These are phyloP conservation scores for Styphnolobium japonicum DNA, from an alignment of 306 rosid genomes.

Conservation along the genomic window DNA sequence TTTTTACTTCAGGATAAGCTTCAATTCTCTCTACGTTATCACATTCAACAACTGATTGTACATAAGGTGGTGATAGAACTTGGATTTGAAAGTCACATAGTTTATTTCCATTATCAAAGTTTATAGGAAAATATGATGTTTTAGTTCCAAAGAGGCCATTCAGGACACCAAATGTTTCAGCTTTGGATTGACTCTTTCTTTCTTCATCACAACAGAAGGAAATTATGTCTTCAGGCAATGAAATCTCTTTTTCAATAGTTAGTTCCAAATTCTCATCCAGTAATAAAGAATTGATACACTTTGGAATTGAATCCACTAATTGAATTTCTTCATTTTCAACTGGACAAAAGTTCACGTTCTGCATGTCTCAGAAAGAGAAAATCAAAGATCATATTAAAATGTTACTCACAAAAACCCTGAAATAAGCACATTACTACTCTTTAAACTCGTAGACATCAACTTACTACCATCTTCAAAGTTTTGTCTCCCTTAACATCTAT, in stretches of 20 bases:
- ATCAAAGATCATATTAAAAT: not conserved
- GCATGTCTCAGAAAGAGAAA: constrained; percentile 3
- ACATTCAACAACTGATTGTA: constrained; percentile 25
- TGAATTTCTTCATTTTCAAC: constrained; percentile 32
- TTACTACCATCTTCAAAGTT: not conserved
- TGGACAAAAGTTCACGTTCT: constrained; percentile 24
- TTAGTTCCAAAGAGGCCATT: constrained; percentile 27
- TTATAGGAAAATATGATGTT: constrained; percentile 18
- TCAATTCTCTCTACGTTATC: not conserved
- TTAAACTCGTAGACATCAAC: not conserved
- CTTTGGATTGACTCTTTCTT: constrained; percentile 22
- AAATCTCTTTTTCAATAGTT: constrained; percentile 30
- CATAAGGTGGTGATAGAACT: constrained; percentile 27
- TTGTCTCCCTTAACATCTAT: constrained; percentile 3
- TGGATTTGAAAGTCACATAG: not conserved
- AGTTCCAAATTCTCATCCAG: constrained; percentile 32
- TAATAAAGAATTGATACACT: constrained; percentile 15
- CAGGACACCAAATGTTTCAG: not conserved
- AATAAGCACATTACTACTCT: not conserved
- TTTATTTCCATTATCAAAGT: not conserved
- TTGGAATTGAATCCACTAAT: constrained; percentile 33
- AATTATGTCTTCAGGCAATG: constrained; percentile 29
- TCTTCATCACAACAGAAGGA: constrained; percentile 31
- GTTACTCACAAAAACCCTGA: not conserved
- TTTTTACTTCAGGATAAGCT: constrained; percentile 21